phyloP scores from a whole-genome alignment of 768 basidiomycete species.

The Auriscalpium vulgare region DNA sequence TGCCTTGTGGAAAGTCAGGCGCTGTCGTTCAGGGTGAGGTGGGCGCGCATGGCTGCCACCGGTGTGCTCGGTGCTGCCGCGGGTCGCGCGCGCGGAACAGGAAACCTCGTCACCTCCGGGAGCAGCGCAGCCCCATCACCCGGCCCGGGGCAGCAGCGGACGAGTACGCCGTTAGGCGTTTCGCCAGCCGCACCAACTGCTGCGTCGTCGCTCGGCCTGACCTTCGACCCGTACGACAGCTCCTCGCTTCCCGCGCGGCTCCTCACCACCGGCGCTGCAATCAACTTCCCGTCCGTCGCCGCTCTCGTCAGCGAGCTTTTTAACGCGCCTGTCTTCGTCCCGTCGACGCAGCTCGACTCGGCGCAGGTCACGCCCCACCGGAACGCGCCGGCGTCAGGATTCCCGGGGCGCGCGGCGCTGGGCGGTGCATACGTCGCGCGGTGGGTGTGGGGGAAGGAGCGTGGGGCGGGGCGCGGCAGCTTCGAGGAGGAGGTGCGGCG shows the following conservation, averaged over 20 bases:
- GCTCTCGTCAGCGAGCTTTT: conserved; percentile 78
- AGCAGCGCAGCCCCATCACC: conserved; percentile 9
- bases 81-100: conserved; percentile 23
- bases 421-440: conserved; percentile 75
- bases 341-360: conserved; percentile 67
- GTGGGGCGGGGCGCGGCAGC: conserved; percentile 40
- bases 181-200: conserved; percentile 3
- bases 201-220: conserved; percentile 24
- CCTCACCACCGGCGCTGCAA: conserved; percentile 70
- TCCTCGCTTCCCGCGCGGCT: conserved; percentile 56
- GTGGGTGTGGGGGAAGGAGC: conserved; percentile 79
- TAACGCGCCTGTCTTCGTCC: conserved; percentile 73
- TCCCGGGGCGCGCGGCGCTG: conserved; percentile 60
- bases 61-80: conserved; percentile 50
- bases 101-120: conserved; percentile 19
- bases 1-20: conserved; percentile 80
- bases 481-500: conserved; percentile 78
- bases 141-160: conserved; percentile 9
- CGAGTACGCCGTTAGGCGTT: conserved; percentile 8
- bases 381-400: conserved; percentile 64
- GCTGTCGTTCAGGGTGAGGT: conserved; percentile 75
- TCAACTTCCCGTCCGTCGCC: conserved; percentile 77
- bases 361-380: conserved; percentile 66
- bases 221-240: conserved; percentile 76
- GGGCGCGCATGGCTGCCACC: conserved; percentile 63